A percentile compares a stretch with the other conserved stretches of the same genome.
Conservation (phyloP, 148 eudicot species). For the Rhododendron williamsianum region DNA sequence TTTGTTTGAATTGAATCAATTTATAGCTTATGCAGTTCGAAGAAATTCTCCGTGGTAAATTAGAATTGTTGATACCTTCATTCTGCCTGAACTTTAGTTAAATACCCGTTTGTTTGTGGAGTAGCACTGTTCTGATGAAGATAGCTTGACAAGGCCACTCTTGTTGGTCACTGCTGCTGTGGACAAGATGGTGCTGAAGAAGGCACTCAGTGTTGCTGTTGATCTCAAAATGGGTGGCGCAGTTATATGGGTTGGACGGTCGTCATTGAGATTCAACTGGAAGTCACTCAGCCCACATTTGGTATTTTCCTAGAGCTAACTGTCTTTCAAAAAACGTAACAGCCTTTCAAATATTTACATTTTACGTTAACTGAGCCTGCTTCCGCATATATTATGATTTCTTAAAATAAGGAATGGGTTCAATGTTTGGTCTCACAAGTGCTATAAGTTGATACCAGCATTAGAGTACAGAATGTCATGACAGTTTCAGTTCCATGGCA, state of each 20-base stretch:
- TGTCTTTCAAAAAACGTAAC: neutral
- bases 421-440: neutral
- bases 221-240: constrained; percentile 81
- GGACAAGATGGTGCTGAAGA: constrained; percentile 84
- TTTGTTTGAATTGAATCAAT: neutral
- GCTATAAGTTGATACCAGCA: neutral
- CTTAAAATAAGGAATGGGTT: neutral
- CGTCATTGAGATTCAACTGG: constrained; percentile 93
- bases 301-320: constrained; percentile 36
- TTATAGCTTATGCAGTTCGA: neutral
- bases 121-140: constrained; percentile 90
- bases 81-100: neutral
- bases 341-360: neutral
- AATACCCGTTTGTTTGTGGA: constrained; percentile 11
- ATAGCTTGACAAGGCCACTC: constrained; percentile 83
- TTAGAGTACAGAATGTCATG: neutral
- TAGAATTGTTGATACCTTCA: neutral
- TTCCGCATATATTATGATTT: neutral
- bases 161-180: constrained; percentile 91
- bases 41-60: neutral
- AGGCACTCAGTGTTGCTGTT: constrained; percentile 70
- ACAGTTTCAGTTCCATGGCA: neutral
- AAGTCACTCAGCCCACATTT: constrained; percentile 55
- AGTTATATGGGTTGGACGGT: constrained; percentile 90
- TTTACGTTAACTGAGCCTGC: neutral